phyloP scores from a whole-genome alignment of 805 yeast genomes.

The Starmerella powellii region DNA sequence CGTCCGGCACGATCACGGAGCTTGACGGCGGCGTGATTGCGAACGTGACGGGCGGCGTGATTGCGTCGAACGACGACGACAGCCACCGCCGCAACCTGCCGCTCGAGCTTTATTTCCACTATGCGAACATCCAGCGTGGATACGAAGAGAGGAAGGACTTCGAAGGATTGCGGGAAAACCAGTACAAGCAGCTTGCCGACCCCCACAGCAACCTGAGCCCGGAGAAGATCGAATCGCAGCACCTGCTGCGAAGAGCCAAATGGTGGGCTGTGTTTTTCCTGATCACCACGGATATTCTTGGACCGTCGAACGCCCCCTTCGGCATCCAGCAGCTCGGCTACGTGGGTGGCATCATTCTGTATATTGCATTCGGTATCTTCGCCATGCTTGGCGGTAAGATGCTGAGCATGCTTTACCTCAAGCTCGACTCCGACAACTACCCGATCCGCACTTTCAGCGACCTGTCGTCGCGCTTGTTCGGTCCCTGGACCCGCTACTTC shows the following conservation, averaged over 20 bases:
- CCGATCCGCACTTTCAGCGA: slow-evolving; percentile 37
- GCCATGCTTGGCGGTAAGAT: slow-evolving; percentile 37
- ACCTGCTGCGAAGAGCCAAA: slow-evolving; percentile 16
- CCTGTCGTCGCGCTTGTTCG: slow-evolving; percentile 33
- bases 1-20: slow-evolving; percentile 11
- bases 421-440: slow-evolving; percentile 34
- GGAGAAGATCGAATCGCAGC: slow-evolving; percentile 20
- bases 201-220: slow-evolving; percentile 19
- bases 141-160: slow-evolving; percentile 16
- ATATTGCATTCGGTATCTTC: slow-evolving; percentile 32
- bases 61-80: slow-evolving; percentile 17
- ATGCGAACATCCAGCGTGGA: slow-evolving; percentile 21
- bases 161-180: slow-evolving; percentile 18
- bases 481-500: slow-evolving; percentile 28
- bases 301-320: slow-evolving; percentile 39
- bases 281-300: slow-evolving; percentile 39
- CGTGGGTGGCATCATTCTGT: slow-evolving; percentile 37
- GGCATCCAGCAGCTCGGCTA: slow-evolving; percentile 36
- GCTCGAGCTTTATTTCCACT: slow-evolving; percentile 16
- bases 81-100: slow-evolving; percentile 17
- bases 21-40: slow-evolving; percentile 7
- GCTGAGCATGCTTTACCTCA: slow-evolving; percentile 31
- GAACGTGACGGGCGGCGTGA: slow-evolving; percentile 14
- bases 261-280: slow-evolving; percentile 32
- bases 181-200: slow-evolving; percentile 14